A percentile compares a stretch with the other conserved stretches of the same genome.
These are phyloP conservation scores for Paratinospora sagittata DNA, from an alignment of 164 flowering plant species.

Conservation along the genomic window DNA sequence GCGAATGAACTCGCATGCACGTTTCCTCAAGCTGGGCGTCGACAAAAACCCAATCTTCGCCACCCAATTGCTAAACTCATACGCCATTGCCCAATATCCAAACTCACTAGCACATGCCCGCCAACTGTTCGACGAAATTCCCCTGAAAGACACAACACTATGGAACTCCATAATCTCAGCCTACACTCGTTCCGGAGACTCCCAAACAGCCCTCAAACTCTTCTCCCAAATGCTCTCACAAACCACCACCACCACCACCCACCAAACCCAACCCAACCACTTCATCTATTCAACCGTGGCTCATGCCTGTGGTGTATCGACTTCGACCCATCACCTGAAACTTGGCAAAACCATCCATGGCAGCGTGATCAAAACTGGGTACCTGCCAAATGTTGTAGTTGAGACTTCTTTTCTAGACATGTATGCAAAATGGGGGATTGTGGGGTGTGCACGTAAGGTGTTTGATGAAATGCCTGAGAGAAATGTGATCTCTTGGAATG, in stretches of 20 bases:
- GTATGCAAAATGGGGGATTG: slow-evolving; percentile 25
- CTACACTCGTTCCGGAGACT: slow-evolving; percentile 17
- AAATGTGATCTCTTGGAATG: slow-evolving; percentile 34
- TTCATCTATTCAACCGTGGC: slow-evolving; percentile 24
- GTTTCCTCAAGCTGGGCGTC: slow-evolving; percentile 34
- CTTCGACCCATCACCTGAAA: slow-evolving; percentile 2
- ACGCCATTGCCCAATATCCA: slow-evolving; percentile 7
- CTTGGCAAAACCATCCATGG: slow-evolving; percentile 28
- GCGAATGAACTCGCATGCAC: slow-evolving; percentile 19
- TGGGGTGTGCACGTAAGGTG: slow-evolving; percentile 14
- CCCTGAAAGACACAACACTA: slow-evolving; percentile 28
- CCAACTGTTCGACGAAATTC: slow-evolving; percentile 33
- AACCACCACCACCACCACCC: slow-evolving; percentile 4
- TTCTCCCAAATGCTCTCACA: slow-evolving; percentile 25
- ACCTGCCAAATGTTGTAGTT: slow-evolving; percentile 25
- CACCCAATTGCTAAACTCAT: slow-evolving; percentile 28
- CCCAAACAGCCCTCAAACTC: slow-evolving; percentile 28
- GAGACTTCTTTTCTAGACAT: slow-evolving; percentile 25
- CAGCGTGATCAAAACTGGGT: slow-evolving; percentile 23
- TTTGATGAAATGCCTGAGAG: slow-evolving; percentile 35
- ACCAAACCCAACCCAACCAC: slow-evolving; percentile 23
- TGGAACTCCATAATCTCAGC: slow-evolving; percentile 39
- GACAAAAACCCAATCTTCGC: slow-evolving; percentile 23
- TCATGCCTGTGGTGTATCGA: slow-evolving; percentile 22
- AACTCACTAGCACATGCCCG: slow-evolving; percentile 23